Conservation (phyloP, 1,139 yeast genomes). For the Suhomyces wounanorum region DNA sequence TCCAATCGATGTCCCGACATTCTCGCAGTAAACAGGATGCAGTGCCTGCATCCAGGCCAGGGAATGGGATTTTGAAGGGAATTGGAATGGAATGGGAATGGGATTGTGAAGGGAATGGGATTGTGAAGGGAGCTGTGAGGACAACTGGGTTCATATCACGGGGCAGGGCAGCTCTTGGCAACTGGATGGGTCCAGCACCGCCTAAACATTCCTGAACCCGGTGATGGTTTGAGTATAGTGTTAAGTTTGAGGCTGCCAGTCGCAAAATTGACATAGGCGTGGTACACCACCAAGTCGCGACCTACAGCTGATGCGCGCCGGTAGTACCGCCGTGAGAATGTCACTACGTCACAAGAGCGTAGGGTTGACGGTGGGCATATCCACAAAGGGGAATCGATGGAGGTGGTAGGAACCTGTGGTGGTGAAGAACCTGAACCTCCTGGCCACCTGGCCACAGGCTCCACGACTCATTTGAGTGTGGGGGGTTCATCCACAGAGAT, state of each 20-base stretch:
- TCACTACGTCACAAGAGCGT: too few species aligned
- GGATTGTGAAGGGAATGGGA: too few species aligned
- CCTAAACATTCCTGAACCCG: background rate
- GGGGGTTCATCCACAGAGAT: too few species aligned
- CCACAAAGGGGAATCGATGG: too few species aligned
- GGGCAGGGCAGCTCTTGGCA: background rate
- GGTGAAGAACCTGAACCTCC: too few species aligned
- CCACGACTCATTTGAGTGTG: too few species aligned
- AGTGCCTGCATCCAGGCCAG: background rate
- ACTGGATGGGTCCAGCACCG: background rate
- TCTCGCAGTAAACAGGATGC: background rate
- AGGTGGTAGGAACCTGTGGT: too few species aligned
- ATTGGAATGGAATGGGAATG: too few species aligned
- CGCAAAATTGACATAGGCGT: background rate
- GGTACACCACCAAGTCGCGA: background rate
- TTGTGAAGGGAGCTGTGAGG: background rate
- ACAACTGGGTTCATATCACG: background rate
- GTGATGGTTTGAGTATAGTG: background rate
- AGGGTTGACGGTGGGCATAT: too few species aligned
- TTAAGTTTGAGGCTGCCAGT: conserved; percentile 1
- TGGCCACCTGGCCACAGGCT: too few species aligned
- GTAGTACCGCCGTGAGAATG: background rate
- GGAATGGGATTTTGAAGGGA: too few species aligned
- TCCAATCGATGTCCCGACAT: background rate
- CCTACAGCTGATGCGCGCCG: background rate